Evolutionary conservation across 441 rosid genomes (phyloP), one percentile per base, ranked within the genome.

Genomic region (Geranium incanum): DNA sequence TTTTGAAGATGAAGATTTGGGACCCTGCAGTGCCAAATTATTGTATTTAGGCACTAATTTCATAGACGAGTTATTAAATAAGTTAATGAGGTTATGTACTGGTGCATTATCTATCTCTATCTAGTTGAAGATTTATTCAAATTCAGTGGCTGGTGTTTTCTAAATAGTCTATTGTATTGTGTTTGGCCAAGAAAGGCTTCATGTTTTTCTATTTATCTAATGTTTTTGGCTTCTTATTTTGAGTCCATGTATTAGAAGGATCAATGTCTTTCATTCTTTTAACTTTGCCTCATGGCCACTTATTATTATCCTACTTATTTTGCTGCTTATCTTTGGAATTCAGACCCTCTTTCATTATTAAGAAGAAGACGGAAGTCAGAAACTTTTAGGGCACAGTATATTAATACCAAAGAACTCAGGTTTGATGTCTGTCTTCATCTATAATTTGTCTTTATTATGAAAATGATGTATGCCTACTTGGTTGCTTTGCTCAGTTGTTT

Each of bases 351-450:
- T 69, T 83, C 86, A 68, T 77, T 75, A 84, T 19, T 74, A 71
- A 78, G 97, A 73, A 84, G 19, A 4, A 57, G 97, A 73, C 82
- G 94, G 38, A 90, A 89, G 64, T 92, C 99, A 1, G 97, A 94
- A 78, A 94, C 97, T 38, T 86, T 84, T 64, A 84, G 99, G 81
- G 84, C 86, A 19, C 99, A 94, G 68, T 94, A 92, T 66, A 94
- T 92, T 72, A 85, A 86, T 84, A 79, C 84, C 65, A 94, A 90
- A 77, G 97, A 94, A 74, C 71, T 92, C 84, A 92, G 94, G 99
- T 94, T 75, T 70, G 68, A 21, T 71, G 13, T 74, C 23, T 15
- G 23, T 72, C 63, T 45, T 72, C 39, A 64, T 23, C 39, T 70
- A 3, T 21, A 57, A 11, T 57, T 33, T 45, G 13, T 71, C 37